phyloP scores from a whole-genome alignment of 1,284 basidiomycete species.

The Phenoliferia sp. region DNA sequence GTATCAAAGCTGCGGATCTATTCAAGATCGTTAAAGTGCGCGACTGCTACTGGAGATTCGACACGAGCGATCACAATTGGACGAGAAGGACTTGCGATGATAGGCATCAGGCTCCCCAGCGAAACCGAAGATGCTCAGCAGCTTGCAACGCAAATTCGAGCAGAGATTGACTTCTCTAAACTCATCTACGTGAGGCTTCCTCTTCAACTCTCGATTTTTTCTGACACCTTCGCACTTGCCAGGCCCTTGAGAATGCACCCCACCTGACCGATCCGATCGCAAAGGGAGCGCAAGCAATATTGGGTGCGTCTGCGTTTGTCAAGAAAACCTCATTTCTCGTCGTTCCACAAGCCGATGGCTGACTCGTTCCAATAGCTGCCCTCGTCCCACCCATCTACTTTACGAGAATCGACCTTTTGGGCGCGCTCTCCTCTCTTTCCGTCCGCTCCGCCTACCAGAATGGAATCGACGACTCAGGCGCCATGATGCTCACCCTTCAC shows the following conservation, averaged over 20 bases:
- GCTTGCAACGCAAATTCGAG: not conserved
- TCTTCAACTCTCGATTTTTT: not conserved
- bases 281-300: constrained; percentile 15
- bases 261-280: constrained; percentile 7
- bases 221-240: not conserved
- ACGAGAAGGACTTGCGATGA: constrained; percentile 18
- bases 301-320: not conserved
- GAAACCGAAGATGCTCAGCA: not conserved
- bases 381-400: constrained; percentile 32
- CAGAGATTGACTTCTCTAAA: not conserved
- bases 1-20: constrained; percentile 62
- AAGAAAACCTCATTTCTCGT: not conserved
- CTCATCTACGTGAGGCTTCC: not conserved
- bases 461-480: constrained; percentile 23
- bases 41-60: constrained; percentile 22
- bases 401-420: constrained; percentile 27
- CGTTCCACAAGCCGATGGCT: not conserved
- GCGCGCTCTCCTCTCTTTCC: constrained; percentile 20
- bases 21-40: constrained; percentile 48
- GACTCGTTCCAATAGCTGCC: constrained; percentile 15
- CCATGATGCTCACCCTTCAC: constrained; percentile 25
- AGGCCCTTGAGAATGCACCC: constrained; percentile 2
- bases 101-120: constrained; percentile 13
- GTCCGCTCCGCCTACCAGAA: constrained; percentile 9
- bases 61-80: constrained; percentile 18